Evolutionary conservation across 148 eudicot species (phyloP).

Genomic region (Rhododendron henanense): DNA sequence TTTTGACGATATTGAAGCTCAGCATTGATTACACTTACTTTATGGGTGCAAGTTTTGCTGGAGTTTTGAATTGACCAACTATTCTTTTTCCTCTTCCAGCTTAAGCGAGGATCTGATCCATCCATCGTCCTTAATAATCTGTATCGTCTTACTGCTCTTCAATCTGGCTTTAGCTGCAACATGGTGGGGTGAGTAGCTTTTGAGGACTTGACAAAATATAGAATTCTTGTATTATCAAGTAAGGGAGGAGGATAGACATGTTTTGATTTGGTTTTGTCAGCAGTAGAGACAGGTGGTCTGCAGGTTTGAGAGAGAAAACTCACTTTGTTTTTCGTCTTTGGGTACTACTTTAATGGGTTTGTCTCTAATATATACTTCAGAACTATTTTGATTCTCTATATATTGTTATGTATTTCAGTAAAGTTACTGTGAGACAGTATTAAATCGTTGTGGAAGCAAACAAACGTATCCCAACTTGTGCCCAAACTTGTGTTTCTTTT

Average conservation of each 20-base stretch:
- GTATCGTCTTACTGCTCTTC: constrained; percentile 85
- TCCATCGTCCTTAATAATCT: constrained; percentile 83
- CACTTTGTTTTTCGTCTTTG: not conserved
- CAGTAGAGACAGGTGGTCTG: not conserved
- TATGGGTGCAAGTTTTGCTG: not conserved
- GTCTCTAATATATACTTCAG: not conserved
- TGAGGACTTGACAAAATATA: not conserved
- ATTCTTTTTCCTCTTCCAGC: constrained; percentile 38
- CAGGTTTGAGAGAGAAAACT: not conserved
- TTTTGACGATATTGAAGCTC: not conserved
- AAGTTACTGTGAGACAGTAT: not conserved
- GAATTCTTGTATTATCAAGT: not conserved
- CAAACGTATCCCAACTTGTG: not conserved
- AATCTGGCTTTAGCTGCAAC: constrained; percentile 93
- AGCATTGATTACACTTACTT: not conserved
- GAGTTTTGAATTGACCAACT: not conserved
- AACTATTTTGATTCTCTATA: not conserved
- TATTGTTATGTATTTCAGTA: not conserved
- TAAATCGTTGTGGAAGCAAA: not conserved
- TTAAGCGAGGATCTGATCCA: constrained; percentile 90
- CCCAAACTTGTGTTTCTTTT: not conserved
- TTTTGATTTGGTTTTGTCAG: not conserved
- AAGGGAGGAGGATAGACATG: not conserved
- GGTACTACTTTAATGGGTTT: not conserved
- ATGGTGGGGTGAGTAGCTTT: constrained; percentile 92